phyloP scores from a whole-genome alignment of 2,329 filamentous ascomycete species.

The Monilinia laxa region DNA sequence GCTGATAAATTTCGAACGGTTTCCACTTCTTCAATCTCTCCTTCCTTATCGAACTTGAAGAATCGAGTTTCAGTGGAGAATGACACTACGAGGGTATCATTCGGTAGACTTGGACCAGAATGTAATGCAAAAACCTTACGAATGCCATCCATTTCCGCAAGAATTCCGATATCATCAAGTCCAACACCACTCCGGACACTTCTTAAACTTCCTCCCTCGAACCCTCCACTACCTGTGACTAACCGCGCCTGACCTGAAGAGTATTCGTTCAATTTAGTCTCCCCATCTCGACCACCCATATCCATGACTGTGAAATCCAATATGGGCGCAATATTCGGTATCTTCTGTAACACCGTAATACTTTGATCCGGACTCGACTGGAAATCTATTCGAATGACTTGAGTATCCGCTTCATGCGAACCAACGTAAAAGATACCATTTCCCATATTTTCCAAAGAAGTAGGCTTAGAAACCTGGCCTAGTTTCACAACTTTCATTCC shows the following conservation, averaged over 20 bases:
- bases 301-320: slow-evolving; percentile 96
- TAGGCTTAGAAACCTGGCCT: slow-evolving; percentile 69
- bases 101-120: slow-evolving; percentile 48
- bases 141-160: slow-evolving; percentile 75
- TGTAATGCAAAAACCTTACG: slow-evolving; percentile 70
- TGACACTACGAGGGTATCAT: slow-evolving; percentile 75
- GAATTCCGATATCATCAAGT: slow-evolving; percentile 78
- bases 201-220: slow-evolving; percentile 81
- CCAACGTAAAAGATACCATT: slow-evolving; percentile 77
- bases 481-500: slow-evolving; percentile 70
- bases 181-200: slow-evolving; percentile 93
- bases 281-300: slow-evolving; percentile 79
- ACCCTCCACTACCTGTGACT: slow-evolving; percentile 88
- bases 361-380: slow-evolving; percentile 39
- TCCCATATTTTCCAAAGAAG: slow-evolving; percentile 74
- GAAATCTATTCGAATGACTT: slow-evolving; percentile 67
- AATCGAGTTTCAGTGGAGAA: slow-evolving; percentile 81
- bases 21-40: slow-evolving; percentile 85
- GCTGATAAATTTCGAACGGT: slow-evolving; percentile 69
- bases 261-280: slow-evolving; percentile 81
- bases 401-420: slow-evolving; percentile 90
- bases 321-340: slow-evolving; percentile 85
- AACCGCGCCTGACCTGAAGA: slow-evolving; percentile 93
- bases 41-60: slow-evolving; percentile 71
- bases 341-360: slow-evolving; percentile 69